Evolutionary conservation across 331 rosid genomes (phyloP).

Genomic region (Prunus yedoensis): DNA sequence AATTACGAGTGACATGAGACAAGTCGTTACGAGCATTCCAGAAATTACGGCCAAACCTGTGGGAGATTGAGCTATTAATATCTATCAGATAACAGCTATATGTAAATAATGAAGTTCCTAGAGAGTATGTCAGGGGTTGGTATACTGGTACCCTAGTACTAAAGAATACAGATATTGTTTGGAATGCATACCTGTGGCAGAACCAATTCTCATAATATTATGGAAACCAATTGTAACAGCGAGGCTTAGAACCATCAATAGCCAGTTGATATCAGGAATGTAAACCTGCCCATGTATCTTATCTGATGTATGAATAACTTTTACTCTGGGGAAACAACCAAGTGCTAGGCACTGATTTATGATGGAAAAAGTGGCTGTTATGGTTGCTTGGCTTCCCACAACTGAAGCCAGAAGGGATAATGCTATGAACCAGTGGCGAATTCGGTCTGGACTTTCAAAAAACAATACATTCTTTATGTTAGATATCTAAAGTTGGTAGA

Average conservation of each 20-base stretch:
- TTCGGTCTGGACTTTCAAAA: conserved; percentile 39
- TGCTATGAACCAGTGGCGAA: conserved; percentile 44
- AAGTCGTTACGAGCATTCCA: conserved; percentile 78
- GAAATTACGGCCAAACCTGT: conserved; percentile 67
- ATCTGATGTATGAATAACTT: conserved; percentile 83
- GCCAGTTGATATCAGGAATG: conserved; percentile 83
- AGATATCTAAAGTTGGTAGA: conserved; percentile 9
- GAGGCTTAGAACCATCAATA: conserved; percentile 73
- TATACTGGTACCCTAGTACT: neutral
- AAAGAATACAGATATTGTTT: neutral
- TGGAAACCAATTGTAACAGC: conserved; percentile 60
- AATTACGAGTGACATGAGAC: conserved; percentile 71
- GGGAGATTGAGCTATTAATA: conserved; percentile 8
- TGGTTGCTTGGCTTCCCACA: conserved; percentile 88
- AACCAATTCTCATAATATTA: conserved; percentile 63
- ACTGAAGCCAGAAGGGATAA: conserved; percentile 70
- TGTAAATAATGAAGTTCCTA: neutral
- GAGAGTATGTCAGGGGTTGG: neutral
- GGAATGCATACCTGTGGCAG: conserved; percentile 58
- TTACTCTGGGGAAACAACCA: conserved; percentile 79
- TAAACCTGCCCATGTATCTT: conserved; percentile 69
- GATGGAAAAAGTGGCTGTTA: conserved; percentile 75
- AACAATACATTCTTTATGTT: conserved; percentile 13
- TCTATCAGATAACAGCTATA: neutral
- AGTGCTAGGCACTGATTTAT: conserved; percentile 78